phyloP scores from a whole-genome alignment of 1,284 basidiomycete species.

The Microbotryum silenes-acaulis region DNA sequence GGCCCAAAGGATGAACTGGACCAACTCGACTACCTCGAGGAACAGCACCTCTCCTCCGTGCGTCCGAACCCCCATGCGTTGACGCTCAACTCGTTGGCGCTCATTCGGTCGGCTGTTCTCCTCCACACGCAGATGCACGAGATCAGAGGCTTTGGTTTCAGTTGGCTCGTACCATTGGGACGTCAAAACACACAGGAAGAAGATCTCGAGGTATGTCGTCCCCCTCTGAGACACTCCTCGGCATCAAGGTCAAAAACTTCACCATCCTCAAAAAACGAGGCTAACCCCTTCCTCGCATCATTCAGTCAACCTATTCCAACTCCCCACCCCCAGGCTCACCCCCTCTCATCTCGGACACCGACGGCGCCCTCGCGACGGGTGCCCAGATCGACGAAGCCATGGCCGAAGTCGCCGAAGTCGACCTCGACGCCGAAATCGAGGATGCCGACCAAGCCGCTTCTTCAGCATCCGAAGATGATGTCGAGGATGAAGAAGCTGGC shows the following conservation, averaged over 20 bases:
- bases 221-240: not conserved
- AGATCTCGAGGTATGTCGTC: slow-evolving; percentile 16
- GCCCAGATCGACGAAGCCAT: not conserved
- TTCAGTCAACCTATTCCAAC: not conserved
- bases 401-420: slow-evolving; percentile 1
- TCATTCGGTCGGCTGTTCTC: not conserved
- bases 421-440: slow-evolving; percentile 28
- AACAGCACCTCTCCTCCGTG: slow-evolving; percentile 6
- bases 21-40: slow-evolving; percentile 17
- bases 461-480: not conserved
- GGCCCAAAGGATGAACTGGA: slow-evolving; percentile 22
- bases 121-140: slow-evolving; percentile 2
- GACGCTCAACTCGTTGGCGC: too few species aligned
- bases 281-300: not conserved
- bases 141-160: slow-evolving; percentile 14
- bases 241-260: not conserved
- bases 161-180: slow-evolving; percentile 27
- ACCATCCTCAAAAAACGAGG: too few species aligned
- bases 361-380: not conserved
- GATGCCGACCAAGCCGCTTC: slow-evolving; percentile 16
- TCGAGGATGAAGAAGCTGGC: not conserved
- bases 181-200: slow-evolving; percentile 26
- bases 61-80: not conserved
- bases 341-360: not conserved
- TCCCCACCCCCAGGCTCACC: not conserved